phyloP scores from a whole-genome alignment of 257 asterid genomes.

The Osmanthus fragrans region DNA sequence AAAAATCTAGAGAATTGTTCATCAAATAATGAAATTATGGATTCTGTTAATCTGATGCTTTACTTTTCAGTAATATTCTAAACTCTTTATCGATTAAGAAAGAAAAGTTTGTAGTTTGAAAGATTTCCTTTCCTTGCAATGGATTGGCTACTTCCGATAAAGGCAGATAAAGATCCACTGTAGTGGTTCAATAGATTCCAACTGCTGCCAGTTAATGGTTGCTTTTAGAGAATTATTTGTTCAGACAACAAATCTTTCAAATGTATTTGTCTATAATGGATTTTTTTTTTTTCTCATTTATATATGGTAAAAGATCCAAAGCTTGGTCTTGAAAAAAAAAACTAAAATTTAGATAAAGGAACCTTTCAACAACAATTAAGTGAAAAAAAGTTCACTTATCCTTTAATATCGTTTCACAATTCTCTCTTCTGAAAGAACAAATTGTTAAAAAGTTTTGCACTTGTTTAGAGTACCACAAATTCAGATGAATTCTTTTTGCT shows the following conservation, averaged over 20 bases:
- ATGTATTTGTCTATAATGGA: not conserved
- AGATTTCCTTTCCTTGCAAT: not conserved
- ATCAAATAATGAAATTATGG: not conserved
- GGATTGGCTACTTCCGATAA: not conserved
- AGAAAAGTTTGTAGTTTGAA: not conserved
- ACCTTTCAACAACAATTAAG: not conserved
- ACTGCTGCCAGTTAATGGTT: not conserved
- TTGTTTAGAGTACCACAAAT: constrained; percentile 21
- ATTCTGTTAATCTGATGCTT: not conserved
- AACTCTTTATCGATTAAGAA: not conserved
- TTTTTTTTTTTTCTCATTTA: not conserved
- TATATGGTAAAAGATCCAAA: not conserved
- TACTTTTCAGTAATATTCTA: not conserved
- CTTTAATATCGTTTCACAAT: not conserved
- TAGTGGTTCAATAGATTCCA: not conserved
- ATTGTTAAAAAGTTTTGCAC: not conserved
- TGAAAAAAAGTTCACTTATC: not conserved
- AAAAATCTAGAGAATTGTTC: not conserved
- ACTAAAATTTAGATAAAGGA: not conserved
- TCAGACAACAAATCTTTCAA: not conserved
- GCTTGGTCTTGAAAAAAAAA: not conserved
- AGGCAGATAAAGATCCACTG: not conserved
- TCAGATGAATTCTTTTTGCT: not conserved
- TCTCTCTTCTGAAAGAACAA: not conserved
- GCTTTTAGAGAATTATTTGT: not conserved